Base-by-base conservation (phyloP, 139 green algal genomes). In the Micractinium conductrix region DNA sequence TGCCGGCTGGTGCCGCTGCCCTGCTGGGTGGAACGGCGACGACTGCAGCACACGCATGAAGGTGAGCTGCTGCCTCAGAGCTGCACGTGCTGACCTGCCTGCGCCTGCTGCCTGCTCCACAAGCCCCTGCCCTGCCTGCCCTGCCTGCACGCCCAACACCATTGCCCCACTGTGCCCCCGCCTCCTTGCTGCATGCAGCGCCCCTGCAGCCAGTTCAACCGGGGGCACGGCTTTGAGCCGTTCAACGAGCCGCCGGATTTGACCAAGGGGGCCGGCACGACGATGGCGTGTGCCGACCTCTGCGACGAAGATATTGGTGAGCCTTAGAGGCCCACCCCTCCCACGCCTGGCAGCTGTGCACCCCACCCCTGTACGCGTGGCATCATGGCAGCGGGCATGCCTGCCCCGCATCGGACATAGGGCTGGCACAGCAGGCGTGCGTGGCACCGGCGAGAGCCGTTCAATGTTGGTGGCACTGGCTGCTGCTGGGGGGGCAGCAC, bases 121-220 rank as follows among this genome's bases (percentile, higher is more conserved):
- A 58, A 58, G 9, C 65, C 33, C 16, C 30, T n/a, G 33, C 35
- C 37, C 9, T 74, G n/a, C 28, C 16, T 21, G 19, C 17, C 37
- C 17, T 35, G 35, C n/a, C 67, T 48, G 7, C n/a, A n/a, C n/a
- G n/a, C n/a, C n/a, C n/a, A n/a, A n/a, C 37, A 43, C n/a, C n/a
- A 26, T 44, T 6, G 19, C 35, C 26, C 2, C 67, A 4, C 24
- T 48, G 35, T 35, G 33, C n/a, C 30, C 17, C 17, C 67, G n/a
- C n/a, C 2, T 21, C 7, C 28, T 16, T 4, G 33, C 33, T 4
- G 33, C 35, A 7, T 70, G 74, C 81, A 85, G 81, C 86, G 91
- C 30, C 91, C 92, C 16, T 95, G 92, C 87, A 94, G 89, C 60
- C 90, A 87, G 35, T 9, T 38, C 26, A 87, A 89, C 67, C 50